phyloP scores from a whole-genome alignment of 164 flowering plant species.

The grape (Vitis vinifera) region DNA sequence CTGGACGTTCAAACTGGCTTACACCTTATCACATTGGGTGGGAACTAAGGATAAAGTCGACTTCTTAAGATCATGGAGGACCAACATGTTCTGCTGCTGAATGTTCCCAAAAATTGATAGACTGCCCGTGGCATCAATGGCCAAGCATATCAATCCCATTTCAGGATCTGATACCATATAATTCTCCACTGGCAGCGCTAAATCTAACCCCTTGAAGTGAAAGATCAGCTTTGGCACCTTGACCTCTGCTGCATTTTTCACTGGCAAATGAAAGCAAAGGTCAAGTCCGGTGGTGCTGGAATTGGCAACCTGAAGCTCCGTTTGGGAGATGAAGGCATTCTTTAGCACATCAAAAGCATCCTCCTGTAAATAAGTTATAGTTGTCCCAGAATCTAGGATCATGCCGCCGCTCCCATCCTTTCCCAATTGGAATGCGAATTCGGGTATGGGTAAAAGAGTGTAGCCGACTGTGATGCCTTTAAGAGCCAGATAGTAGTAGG shows the following conservation, averaged over 20 bases:
- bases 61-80: slow-evolving; percentile 9
- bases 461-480: slow-evolving; percentile 14
- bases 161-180: slow-evolving; percentile 9
- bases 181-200: slow-evolving; percentile 14
- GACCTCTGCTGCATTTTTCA: background rate
- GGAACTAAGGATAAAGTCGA: background rate
- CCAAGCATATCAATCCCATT: slow-evolving; percentile 12
- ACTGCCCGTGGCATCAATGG: slow-evolving; percentile 1
- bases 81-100: slow-evolving; percentile 19
- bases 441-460: background rate
- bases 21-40: too few species aligned
- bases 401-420: slow-evolving; percentile 13
- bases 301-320: too few species aligned
- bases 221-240: slow-evolving; percentile 10
- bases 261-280: slow-evolving; percentile 7
- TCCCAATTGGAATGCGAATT: background rate
- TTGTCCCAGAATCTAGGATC: slow-evolving; percentile 18
- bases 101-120: slow-evolving; percentile 7
- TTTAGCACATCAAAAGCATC: background rate
- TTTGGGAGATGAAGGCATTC: slow-evolving; percentile 3
- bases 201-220: slow-evolving; percentile 8
- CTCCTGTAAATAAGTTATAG: background rate
- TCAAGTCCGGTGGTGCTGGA: slow-evolving; percentile 3
- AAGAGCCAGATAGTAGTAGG: slow-evolving; percentile 12
- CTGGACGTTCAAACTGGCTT: too few species aligned